Evolutionary conservation across 2,329 filamentous ascomycete genomes (phyloP), one percentile per base, ranked within the genome.

Genomic region (Colletotrichum sojae): DNA sequence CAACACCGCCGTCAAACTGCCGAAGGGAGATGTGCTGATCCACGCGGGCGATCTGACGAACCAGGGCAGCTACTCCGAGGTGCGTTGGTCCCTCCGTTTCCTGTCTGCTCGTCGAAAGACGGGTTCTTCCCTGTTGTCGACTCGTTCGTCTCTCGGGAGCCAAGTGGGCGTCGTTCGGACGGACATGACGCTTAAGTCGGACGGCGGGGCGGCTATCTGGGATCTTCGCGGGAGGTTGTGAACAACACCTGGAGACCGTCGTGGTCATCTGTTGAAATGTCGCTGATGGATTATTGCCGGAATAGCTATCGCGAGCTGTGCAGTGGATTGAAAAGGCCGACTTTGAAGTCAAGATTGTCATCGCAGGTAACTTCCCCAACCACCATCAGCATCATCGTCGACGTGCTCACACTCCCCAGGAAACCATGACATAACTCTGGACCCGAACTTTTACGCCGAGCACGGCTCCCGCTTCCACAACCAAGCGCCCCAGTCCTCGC

Each of bases 1-100:
- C 79, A 93, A 93, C 76, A 85, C 83, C 72, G 84, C 84, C 2
- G 83, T 88, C 73, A 90, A 88, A 73, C 84, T 94, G 1, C 92
- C 92, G 0, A 85, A 85, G 22, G 92, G 92, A 48, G 91, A 95
- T 76, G 88, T 95, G 9, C 83, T 95, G 40, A 90, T 94, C 57
- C 92, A 94, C 75, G 92, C 92, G 1, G 92, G 92, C 6, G 92
- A 95, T 76, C 79, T 95, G 72, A 93, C 92, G 4, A 94, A 94
- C 76, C 89, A 92, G 75, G 92, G 92, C 16, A 90, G 82, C 71
- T 82, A 83, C 71, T 82, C 81, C 6, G 88, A 90, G 80, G 85
- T 85, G 43, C 58, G 66, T 69, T 27, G n/a, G 27, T 36, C n/a
- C 45, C n/a, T 8, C 4, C 60, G 22, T 6, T 15, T 36, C 31